Conservation (phyloP, 1,284 basidiomycete genomes). For the Sanghuangporus sanghuang region DNA sequence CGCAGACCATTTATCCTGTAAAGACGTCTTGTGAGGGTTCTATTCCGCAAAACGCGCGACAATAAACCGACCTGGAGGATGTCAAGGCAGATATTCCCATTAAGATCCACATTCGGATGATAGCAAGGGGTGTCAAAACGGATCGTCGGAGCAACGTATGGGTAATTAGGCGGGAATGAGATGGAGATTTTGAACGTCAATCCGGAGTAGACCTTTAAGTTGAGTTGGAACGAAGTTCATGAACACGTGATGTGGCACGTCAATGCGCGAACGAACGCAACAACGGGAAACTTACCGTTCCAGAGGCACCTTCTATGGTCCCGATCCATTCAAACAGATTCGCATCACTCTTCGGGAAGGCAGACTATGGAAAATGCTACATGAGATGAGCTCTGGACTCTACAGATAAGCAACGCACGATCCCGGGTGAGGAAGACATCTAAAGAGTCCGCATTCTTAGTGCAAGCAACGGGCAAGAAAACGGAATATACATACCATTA, state of each 20-base stretch:
- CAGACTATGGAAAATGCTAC: conserved; percentile 47
- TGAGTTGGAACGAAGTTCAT: neutral
- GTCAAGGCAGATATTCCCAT: conserved; percentile 77
- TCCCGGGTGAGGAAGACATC: conserved; percentile 83
- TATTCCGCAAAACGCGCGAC: neutral
- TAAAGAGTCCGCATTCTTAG: conserved; percentile 26
- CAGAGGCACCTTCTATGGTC: conserved; percentile 74
- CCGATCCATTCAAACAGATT: conserved; percentile 83
- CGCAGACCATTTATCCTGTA: conserved; percentile 85
- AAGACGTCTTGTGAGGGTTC: neutral
- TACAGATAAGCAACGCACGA: conserved; percentile 41
- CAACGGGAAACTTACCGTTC: conserved; percentile 47
- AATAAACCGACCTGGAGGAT: conserved; percentile 59
- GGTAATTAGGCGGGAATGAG: conserved; percentile 78
- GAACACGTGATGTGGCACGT: conserved; percentile 18
- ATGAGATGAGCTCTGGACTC: neutral
- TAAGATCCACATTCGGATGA: conserved; percentile 82
- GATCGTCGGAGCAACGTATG: conserved; percentile 75
- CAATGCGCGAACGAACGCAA: conserved; percentile 1
- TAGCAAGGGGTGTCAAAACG: conserved; percentile 81
- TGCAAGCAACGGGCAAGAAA: neutral
- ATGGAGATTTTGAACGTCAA: conserved; percentile 77
- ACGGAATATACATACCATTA: conserved; percentile 50
- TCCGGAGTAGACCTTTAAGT: conserved; percentile 63
- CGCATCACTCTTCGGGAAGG: conserved; percentile 77